Base-by-base conservation (phyloP, 2,329 filamentous ascomycete species). In the Talaromyces atroroseus region DNA sequence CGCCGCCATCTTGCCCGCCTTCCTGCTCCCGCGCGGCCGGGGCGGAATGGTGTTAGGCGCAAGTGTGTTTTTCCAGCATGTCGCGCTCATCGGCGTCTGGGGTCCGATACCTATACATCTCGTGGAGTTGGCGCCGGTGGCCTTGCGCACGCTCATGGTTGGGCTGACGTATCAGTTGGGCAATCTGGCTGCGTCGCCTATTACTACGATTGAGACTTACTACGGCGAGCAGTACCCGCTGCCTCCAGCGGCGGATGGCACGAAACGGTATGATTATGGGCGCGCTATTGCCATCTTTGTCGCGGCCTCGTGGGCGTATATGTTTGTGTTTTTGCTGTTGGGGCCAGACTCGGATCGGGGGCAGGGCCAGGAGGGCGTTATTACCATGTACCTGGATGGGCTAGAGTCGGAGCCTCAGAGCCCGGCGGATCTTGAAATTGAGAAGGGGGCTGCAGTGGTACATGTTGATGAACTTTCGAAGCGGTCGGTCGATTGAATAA, bases 151-250 rank as follows among this genome's bases (percentile, higher is more conserved):
- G 1, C 61, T 71, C 20, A 64, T 70, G 44, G 66, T 72, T 16
- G 71, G 72, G 24, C 51, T 71, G 6, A 66, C 68, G 1, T 74
- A 74, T 57, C 71, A 75, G 60, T 64, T 76, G 36, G 72, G 72
- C 6, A 74, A 72, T 54, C 64, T 74, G 16, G 68, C 65, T 8
- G 74, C 73, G 1, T 74, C 69, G 6, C 72, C 75, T 5, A 71
- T 69, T 14, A 71, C 73, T 5, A 77, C 74, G 2, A 77, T 77
- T 56, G 69, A 76, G 54, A 68, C 72, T 1, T 69, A 68, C 0
- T 71, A 77, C 40, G 74, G 73, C 6, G 71, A 76, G 58, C 60
- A 68, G 14, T 77, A 72, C 57, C 73, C 73, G 3, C 61, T 76
- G 16, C 65, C 69, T 21, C 61, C 69, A 0, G 64, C 63, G 14